Base-by-base conservation (phyloP, 495 filamentous ascomycete genomes). In the Neurospora intermedia region DNA sequence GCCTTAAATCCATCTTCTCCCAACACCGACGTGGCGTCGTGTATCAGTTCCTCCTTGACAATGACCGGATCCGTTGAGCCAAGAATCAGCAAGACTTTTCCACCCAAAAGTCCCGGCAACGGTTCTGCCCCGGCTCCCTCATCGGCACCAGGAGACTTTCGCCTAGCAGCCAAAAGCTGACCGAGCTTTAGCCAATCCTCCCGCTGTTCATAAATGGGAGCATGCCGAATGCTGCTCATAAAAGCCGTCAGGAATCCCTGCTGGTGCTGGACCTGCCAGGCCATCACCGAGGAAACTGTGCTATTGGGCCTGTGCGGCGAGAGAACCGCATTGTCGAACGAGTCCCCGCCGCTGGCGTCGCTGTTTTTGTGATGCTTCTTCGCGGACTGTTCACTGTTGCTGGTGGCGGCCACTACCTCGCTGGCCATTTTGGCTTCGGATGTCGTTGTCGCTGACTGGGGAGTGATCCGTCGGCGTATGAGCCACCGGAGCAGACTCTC, bases 111-210 rank as follows among this genome's bases (percentile, higher is more conserved):
- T 40, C 85, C 83, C 69, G 77, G 76, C 5, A 74, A 11, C 2
- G 8, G 45, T 48, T 3, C 48, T 10, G 42, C 42, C n/a, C 5
- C 20, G 48, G 20, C 11, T 20, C 46, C n/a, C n/a, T 54, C 45
- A 9, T n/a, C 43, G 13, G 20, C 20, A 59, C 20, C 23, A 54
- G 48, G 6, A 59, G 45, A 3, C 62, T 72, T 80, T 81, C 78
- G 85, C 81, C 72, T 82, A 39, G 70, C 79, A 15, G 83, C 81
- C 42, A 92, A 80, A 40, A 85, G 79, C 23, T 74, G 73, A 2
- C 88, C 88, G 45, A 94, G 83, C 6, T 81, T 82, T 23, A 77
- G 74, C 92, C 92, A 95, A 35, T 85, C 81, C 70, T 82, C 76
- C n/a, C 83, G 79, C 76, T 86, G 84, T n/a, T 85, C 84, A 77